phyloP scores from a whole-genome alignment of 345 rosid species.

The Citrus sp. region DNA sequence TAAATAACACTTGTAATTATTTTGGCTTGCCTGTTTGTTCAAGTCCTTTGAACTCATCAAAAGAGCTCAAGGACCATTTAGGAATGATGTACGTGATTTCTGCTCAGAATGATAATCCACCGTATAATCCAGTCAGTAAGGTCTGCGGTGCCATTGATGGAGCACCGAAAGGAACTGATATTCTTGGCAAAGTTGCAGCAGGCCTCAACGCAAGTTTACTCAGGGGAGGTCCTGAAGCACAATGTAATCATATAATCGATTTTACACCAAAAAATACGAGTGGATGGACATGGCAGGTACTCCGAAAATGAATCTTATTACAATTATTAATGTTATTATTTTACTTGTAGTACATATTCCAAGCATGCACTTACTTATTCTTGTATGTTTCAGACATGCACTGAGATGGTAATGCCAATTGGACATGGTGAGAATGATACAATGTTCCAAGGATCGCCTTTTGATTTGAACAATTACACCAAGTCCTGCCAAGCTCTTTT shows the following conservation, averaged over 20 bases:
- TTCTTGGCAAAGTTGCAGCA: constrained; percentile 22
- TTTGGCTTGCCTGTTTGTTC: too few species aligned
- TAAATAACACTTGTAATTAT: neutral
- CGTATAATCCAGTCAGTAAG: neutral
- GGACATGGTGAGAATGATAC: constrained; percentile 19
- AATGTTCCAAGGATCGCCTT: constrained; percentile 27
- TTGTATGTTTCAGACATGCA: constrained; percentile 17
- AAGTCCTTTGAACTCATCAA: constrained; percentile 11
- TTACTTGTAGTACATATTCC: too few species aligned
- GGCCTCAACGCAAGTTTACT: constrained; percentile 15
- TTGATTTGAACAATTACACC: constrained; percentile 11
- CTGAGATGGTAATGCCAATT: constrained; percentile 19
- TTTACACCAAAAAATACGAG: neutral
- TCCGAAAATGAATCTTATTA: neutral
- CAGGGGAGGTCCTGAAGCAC: neutral
- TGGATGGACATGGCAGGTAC: constrained; percentile 52
- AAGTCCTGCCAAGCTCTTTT: constrained; percentile 5
- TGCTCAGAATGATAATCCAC: constrained; percentile 26
- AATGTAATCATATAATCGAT: neutral
- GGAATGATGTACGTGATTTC: neutral
- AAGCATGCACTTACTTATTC: neutral
- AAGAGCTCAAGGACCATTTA: constrained; percentile 7
- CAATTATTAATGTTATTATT: too few species aligned
- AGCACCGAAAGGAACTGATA: constrained; percentile 16
- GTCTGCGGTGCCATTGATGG: constrained; percentile 21